Base-by-base conservation (phyloP, 2,329 filamentous ascomycete species). In the Exophiala dermatitidis region DNA sequence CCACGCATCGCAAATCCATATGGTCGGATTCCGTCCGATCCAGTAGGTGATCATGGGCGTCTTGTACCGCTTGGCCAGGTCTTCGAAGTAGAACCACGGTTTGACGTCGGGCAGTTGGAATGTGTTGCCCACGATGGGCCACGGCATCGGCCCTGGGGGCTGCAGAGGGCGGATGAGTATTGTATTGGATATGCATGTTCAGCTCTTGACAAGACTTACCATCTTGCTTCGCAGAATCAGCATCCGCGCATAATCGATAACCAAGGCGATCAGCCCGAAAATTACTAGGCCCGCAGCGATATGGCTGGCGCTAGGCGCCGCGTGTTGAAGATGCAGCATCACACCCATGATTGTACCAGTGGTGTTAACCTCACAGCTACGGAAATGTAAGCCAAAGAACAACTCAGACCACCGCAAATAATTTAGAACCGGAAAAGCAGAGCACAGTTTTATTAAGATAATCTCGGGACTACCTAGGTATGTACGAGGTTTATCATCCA, bases 1-100 rank as follows among this genome's bases (percentile, higher is more conserved):
- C 62, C 63, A 66, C 6, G 66, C 64, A 42, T 67, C 65, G 48
- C 60, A 61, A 45, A 60, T 58, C 54, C 54, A 72, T 10, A 65
- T 52, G 29, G 64, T 66, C 28, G 64, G 64, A 37, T 59, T 63
- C 8, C 63, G 66, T n/a, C 76, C 75, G 44, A 80, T 77, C 78
- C 78, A 81, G 60, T 78, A 74, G 0, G 78, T 81, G 45, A 81
- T 75, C 4, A 81, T 61, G 0, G 76, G 74, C 0, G 73, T 68
- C 3, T 74, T 65, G 61, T 78, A 75, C 44, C 67, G 62, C 58
- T 77, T 75, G 2, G 78, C 76, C 0, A 80, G 65, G 58, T 76
- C 63, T 50, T 81, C 77, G 58, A 81, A 80, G 64, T 76, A 77
- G 28, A 80, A 71, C 79, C 79, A 82, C 2, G 79, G 78, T 61